Evolutionary conservation across 106 monocot species (phyloP).

Genomic region (Allium sativum): DNA sequence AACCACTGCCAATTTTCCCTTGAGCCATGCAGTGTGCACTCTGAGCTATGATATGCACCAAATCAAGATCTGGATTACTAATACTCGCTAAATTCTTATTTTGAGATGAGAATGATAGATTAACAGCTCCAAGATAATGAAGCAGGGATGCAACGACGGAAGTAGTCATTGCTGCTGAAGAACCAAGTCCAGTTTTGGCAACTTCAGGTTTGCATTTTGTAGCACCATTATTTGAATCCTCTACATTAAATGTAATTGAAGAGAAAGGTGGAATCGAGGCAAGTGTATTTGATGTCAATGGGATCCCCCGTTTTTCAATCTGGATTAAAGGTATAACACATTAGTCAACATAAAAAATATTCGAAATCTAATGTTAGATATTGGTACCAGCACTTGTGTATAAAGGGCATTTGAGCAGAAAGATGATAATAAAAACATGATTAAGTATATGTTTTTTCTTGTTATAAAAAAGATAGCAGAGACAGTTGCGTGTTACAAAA

Average conservation of each 20-base stretch:
- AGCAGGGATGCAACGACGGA: constrained; percentile 84
- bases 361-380: no score
- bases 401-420: no score
- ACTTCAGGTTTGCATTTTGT: constrained; percentile 78
- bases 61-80: constrained; percentile 41
- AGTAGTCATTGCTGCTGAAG: constrained; percentile 98
- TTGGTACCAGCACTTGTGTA: no score
- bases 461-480: no score
- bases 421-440: no score
- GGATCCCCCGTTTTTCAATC: constrained; percentile 62
- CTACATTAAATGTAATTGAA: constrained; percentile 62
- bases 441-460: no score
- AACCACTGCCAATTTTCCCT: constrained; percentile 98
- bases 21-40: constrained; percentile 97
- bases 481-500: no score
- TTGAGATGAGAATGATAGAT: constrained; percentile 28
- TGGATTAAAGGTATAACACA: constrained; percentile 15
- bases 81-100: constrained; percentile 8
- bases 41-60: constrained; percentile 88
- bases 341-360: no score
- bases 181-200: constrained; percentile 97
- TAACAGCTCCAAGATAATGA: constrained; percentile 82
- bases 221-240: constrained; percentile 29
- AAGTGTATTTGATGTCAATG: constrained; percentile 59
- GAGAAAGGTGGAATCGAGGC: constrained; percentile 68